A percentile compares a stretch with the other conserved stretches of the same genome.
These are phyloP conservation scores for Omphalotus olearius DNA, from an alignment of 1,284 basidiomycete species.

Conservation along the genomic window DNA sequence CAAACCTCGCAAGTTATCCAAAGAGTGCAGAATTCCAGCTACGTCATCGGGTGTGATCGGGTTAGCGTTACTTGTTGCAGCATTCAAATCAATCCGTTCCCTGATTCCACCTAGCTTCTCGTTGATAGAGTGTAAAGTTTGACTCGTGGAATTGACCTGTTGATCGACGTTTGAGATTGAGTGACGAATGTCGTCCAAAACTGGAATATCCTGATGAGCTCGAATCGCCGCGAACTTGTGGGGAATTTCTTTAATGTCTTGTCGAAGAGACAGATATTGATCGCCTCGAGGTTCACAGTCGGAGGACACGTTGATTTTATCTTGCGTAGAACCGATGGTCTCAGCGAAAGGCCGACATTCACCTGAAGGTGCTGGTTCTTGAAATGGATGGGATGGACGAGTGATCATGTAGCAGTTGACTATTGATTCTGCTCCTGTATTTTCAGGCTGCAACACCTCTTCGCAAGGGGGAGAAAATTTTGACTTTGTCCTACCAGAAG, in stretches of 20 bases:
- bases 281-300: too few relatives aligned
- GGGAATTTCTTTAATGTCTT: too few relatives aligned
- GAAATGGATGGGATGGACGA: too few relatives aligned
- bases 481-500: not conserved
- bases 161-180: slow-evolving; percentile 14
- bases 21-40: slow-evolving; percentile 19
- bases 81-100: slow-evolving; percentile 12
- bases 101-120: slow-evolving; percentile 20
- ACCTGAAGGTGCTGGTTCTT: too few relatives aligned
- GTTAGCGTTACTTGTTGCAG: not conserved
- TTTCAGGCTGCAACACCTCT: not conserved
- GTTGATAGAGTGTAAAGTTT: slow-evolving; percentile 18
- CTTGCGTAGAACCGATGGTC: too few relatives aligned
- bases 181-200: slow-evolving; percentile 16
- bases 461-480: not conserved
- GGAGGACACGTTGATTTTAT: too few relatives aligned
- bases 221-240: too few relatives aligned
- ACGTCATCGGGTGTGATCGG: not conserved
- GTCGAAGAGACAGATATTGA: too few relatives aligned
- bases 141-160: slow-evolving; percentile 9
- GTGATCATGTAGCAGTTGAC: slow-evolving; percentile 1
- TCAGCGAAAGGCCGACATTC: too few relatives aligned
- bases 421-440: slow-evolving; percentile 3
- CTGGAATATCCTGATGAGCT: not conserved
- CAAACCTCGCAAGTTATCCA: slow-evolving; percentile 21